Conservation (phyloP, 2,329 filamentous ascomycete species). For the Truncatella angustata region DNA sequence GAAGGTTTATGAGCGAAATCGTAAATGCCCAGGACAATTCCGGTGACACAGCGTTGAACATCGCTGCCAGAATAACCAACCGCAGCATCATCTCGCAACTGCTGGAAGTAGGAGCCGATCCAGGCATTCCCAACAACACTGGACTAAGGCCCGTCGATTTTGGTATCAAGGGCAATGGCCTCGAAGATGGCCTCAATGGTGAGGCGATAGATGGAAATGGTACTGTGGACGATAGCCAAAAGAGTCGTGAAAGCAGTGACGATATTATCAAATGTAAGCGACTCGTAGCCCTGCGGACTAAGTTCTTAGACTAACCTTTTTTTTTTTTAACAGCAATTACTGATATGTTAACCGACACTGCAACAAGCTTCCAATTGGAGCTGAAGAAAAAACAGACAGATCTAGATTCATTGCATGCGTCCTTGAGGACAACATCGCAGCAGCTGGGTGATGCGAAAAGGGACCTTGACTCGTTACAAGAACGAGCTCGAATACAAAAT, state of each 20-base stretch:
- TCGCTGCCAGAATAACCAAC: constrained; percentile 90
- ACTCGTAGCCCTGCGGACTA: background rate
- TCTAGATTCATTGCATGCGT: constrained; percentile 77
- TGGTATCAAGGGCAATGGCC: constrained; percentile 72
- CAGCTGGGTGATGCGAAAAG: constrained; percentile 76
- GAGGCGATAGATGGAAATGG: constrained; percentile 23
- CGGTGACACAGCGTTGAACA: constrained; percentile 91
- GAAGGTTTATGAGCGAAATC: constrained; percentile 93
- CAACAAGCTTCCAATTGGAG: constrained; percentile 75
- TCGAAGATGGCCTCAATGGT: constrained; percentile 42
- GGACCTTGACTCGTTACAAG: constrained; percentile 68
- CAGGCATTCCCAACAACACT: constrained; percentile 86
- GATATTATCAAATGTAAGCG: constrained; percentile 76
- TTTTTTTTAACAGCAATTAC: constrained; percentile 75
- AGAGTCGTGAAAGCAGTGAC: constrained; percentile 70
- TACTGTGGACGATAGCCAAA: constrained; percentile 39
- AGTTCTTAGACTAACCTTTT: too few species aligned
- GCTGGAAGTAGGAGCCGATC: constrained; percentile 90
- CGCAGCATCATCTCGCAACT: constrained; percentile 95
- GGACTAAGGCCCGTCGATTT: constrained; percentile 91
- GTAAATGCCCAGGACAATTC: constrained; percentile 93
- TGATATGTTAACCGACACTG: constrained; percentile 75
- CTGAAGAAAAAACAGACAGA: constrained; percentile 80
- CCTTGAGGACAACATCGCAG: constrained; percentile 76
- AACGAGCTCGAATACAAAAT: constrained; percentile 62